Base-by-base conservation (phyloP, 805 yeast species). In the Brettanomyces anomalus region DNA sequence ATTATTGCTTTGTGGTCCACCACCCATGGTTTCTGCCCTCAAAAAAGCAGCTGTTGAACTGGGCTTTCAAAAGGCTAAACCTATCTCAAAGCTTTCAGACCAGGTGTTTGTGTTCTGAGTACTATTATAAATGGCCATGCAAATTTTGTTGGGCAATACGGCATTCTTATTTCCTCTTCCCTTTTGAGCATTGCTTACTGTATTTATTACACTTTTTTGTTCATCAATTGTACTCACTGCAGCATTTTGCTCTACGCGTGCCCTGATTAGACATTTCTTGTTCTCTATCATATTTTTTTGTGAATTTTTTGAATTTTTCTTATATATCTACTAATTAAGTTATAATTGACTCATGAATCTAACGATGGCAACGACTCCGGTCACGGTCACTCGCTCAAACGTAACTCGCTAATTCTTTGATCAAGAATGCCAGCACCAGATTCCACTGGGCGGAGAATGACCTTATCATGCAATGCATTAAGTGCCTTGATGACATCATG, bases 1-100 rank as follows among this genome's bases (percentile, higher is more conserved):
- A 69, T 70, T 90, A 52, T 76, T 90, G 57, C 65, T 89, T 44
- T 89, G 97, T 67, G 97, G 96, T 37, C 97, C 97, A 39, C 94
- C 95, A 47, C 88, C 90, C 48, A 85, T 89, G 96, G 79, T 82
- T 37, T 74, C 85, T 46, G 82, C 89, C 46, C 74, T 85, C 61
- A 89, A 87, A 71, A 85, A 78, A 67, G 83, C 81, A 43, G 85
- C 90, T 35, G 73, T 74, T 20, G 66, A 66, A 36, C 71, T 88
- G 52, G 96, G 96, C 14, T 89, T 65, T 64, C 73, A 74, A 40
- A 87, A 87, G 72, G 87, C 96, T 40, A 83, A 79, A 65, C 93
- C 95, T 4, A 85, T 89, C 37, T 80, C 94, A 38, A 87, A 88
- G 65, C 74, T 85, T 60, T 94, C 86, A 46, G 96, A 89, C 66